Evolutionary conservation across 192 early-diverging fungal species (phyloP).

Genomic region (Ramicandelaber brevisporus): DNA sequence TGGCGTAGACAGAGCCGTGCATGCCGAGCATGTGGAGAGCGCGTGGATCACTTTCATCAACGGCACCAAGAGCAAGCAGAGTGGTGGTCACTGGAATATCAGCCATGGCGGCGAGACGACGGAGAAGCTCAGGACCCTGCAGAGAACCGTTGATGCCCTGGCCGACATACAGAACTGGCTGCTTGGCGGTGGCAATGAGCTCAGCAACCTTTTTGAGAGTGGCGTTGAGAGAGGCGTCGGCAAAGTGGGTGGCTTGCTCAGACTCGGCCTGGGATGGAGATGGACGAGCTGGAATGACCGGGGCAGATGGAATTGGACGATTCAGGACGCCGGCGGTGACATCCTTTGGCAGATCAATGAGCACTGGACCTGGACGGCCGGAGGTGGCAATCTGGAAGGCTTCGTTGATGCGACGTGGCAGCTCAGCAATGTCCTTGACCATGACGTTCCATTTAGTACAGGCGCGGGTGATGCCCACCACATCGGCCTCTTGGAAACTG

Average conservation of each 20-base stretch:
- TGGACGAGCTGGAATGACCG: constrained; percentile 47
- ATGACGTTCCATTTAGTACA: constrained; percentile 99
- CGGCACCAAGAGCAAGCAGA: constrained; percentile 72
- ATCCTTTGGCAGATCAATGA: constrained; percentile 96
- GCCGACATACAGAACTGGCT: constrained; percentile 88
- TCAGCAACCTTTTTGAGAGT: constrained; percentile 48
- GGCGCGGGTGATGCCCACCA: constrained; percentile 79
- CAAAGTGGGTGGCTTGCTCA: constrained; percentile 18
- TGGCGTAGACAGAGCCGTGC: constrained; percentile 95
- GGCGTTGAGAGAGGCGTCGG: constrained; percentile 18
- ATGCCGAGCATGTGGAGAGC: constrained; percentile 97
- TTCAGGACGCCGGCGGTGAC: constrained; percentile 74
- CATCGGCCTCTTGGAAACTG: constrained; percentile 96
- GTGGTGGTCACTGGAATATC: constrained; percentile 98
- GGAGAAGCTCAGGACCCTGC: constrained; percentile 56
- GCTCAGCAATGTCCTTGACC: constrained; percentile 87
- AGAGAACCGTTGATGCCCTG: constrained; percentile 65
- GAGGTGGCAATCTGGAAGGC: constrained; percentile 91
- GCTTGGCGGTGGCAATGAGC: constrained; percentile 64
- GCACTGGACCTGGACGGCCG: constrained; percentile 86
- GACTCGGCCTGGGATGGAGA: constrained; percentile 21
- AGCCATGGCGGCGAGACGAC: constrained; percentile 57
- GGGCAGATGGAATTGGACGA: constrained; percentile 49
- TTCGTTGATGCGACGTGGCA: constrained; percentile 93
- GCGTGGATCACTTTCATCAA: constrained; percentile 72